Conservation (phyloP, 1,139 yeast species). For the Hyphopichia khmerensis region DNA sequence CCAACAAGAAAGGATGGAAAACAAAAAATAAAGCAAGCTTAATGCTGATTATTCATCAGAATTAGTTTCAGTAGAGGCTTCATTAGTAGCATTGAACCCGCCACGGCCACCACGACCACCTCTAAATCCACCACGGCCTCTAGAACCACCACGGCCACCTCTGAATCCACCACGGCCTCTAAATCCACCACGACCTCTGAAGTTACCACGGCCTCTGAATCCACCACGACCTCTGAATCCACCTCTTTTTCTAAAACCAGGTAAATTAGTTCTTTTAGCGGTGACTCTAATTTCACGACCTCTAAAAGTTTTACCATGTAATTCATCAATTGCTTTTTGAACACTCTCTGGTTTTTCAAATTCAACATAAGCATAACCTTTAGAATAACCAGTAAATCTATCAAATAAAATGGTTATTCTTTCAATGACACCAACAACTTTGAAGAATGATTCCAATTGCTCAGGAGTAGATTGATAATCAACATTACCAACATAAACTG, state of each 20-base stretch:
- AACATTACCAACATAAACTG: conserved; percentile 45
- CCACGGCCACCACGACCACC: conserved; percentile 18
- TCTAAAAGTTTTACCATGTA: conserved; percentile 34
- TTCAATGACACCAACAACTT: conserved; percentile 33
- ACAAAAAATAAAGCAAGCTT: background rate
- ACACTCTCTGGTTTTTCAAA: conserved; percentile 30
- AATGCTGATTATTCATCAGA: background rate
- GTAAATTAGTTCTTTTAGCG: conserved; percentile 41
- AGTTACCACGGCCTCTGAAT: conserved; percentile 10
- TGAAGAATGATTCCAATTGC: conserved; percentile 40
- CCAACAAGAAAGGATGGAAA: background rate
- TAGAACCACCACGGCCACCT: conserved; percentile 20
- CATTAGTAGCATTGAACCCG: conserved; percentile 3
- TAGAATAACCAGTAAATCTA: conserved; percentile 37
- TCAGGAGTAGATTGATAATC: conserved; percentile 43
- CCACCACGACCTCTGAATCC: conserved; percentile 19
- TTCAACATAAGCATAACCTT: conserved; percentile 48
- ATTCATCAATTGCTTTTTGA: conserved; percentile 32
- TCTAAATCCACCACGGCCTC: conserved; percentile 17
- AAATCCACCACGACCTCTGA: conserved; percentile 15
- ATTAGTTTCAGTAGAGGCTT: conserved; percentile 3
- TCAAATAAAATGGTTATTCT: conserved; percentile 43
- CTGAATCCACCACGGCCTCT: conserved; percentile 18
- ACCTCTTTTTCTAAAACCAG: conserved; percentile 28
- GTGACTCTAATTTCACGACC: conserved; percentile 38